Percentiles rank a stretch among this genome's conserved stretches.
Conservation (phyloP, 2,329 filamentous ascomycete genomes). For the Pestalotiopsis sp. region DNA sequence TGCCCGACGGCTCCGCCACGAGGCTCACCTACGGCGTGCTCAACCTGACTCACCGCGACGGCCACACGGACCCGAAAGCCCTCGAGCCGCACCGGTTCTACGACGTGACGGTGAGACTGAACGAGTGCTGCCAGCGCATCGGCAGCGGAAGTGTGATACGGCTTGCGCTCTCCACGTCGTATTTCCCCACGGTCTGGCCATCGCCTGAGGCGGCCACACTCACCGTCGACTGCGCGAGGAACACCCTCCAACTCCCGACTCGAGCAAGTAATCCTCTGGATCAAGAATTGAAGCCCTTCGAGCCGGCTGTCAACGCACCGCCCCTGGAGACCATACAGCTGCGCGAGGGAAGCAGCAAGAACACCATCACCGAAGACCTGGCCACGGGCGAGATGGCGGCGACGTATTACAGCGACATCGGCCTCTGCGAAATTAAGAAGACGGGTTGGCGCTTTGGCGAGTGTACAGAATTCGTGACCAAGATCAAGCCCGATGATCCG, state of each 20-base stretch:
- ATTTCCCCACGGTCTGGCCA: neutral
- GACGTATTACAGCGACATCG: neutral
- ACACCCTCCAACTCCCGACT: neutral
- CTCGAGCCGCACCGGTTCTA: neutral
- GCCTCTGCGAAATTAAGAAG: neutral
- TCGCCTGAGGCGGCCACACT: neutral
- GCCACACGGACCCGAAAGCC: neutral
- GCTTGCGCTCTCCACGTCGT: neutral
- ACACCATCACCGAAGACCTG: neutral
- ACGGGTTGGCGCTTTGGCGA: neutral
- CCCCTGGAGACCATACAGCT: neutral
- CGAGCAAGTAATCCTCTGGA: neutral
- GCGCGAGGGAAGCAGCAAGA: neutral
- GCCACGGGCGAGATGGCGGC: neutral
- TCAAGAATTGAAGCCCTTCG: neutral
- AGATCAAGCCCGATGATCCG: neutral
- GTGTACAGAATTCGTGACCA: neutral
- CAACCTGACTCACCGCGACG: neutral
- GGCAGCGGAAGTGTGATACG: neutral
- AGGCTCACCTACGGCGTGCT: neutral
- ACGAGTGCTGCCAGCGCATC: neutral
- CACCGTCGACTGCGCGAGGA: neutral
- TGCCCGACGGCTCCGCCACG: neutral
- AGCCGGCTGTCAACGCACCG: neutral
- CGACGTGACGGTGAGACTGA: neutral